Evolutionary conservation across 1,139 yeast genomes (phyloP).

Genomic region (Lizanozyma gosingica): DNA sequence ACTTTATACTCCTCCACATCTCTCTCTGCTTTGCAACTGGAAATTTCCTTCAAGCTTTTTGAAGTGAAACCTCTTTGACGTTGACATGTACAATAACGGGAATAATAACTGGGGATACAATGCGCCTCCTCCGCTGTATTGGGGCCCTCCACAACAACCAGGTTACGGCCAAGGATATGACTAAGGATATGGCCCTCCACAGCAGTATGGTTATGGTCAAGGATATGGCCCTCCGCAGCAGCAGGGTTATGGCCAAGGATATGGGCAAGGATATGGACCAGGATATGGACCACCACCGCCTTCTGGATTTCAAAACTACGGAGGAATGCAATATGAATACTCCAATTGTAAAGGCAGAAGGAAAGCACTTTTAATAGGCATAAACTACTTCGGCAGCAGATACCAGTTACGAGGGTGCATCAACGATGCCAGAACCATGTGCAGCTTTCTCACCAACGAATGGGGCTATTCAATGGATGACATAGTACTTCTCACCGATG

Average conservation of each 20-base stretch:
- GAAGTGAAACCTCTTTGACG: too few relatives aligned
- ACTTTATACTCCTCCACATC: too few relatives aligned
- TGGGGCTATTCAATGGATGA: constrained; percentile 36
- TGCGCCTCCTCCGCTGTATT: too few relatives aligned
- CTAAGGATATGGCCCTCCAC: neutral
- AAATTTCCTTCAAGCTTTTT: too few relatives aligned
- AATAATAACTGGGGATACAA: too few relatives aligned
- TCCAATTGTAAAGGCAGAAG: constrained; percentile 36
- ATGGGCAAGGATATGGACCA: neutral
- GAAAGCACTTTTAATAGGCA: constrained; percentile 37
- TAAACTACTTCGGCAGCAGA: constrained; percentile 32
- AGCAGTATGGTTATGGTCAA: too few relatives aligned
- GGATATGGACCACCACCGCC: constrained; percentile 12
- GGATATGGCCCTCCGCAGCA: neutral
- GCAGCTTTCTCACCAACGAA: constrained; percentile 25
- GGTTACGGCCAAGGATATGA: neutral
- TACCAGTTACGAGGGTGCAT: constrained; percentile 37
- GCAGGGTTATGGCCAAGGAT: neutral
- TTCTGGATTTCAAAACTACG: constrained; percentile 24
- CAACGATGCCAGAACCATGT: constrained; percentile 40
- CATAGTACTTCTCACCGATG: constrained; percentile 40
- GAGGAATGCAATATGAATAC: constrained; percentile 27
- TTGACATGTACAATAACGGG: too few relatives aligned
- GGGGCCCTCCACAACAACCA: too few relatives aligned
- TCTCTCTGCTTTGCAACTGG: too few relatives aligned